Percentiles rank a stretch among this genome's conserved stretches.
These are phyloP conservation scores for Lavandula angustifolia DNA, from an alignment of 257 asterid species.

Conservation along the genomic window DNA sequence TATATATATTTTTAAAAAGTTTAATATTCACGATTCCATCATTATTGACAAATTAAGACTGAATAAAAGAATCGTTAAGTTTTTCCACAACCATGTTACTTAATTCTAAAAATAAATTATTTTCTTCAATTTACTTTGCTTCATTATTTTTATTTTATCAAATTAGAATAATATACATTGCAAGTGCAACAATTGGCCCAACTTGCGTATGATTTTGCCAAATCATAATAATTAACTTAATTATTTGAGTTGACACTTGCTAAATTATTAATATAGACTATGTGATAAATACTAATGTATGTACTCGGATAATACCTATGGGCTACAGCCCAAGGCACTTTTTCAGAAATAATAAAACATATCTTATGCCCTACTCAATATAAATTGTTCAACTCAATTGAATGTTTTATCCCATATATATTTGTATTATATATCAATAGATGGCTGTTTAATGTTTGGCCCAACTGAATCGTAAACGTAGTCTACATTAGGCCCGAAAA, in stretches of 20 bases:
- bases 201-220: constrained; percentile 8
- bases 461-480: no score
- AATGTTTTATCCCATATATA: no score
- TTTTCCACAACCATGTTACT: background rate
- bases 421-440: no score
- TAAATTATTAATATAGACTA: background rate
- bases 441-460: no score
- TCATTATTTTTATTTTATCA: background rate
- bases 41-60: background rate
- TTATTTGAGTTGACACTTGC: constrained; percentile 28
- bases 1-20: no score
- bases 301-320: no score
- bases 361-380: no score
- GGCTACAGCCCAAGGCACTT: no score
- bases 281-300: no score
- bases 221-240: background rate
- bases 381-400: no score
- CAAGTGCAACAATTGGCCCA: constrained; percentile 9
- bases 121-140: background rate
- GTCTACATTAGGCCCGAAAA: no score
- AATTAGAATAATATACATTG: background rate
- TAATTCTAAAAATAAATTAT: background rate
- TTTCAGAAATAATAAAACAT: no score
- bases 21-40: background rate
- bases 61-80: background rate